Base-by-base conservation (phyloP, 768 basidiomycete genomes). In the Leccinum truebloodii region DNA sequence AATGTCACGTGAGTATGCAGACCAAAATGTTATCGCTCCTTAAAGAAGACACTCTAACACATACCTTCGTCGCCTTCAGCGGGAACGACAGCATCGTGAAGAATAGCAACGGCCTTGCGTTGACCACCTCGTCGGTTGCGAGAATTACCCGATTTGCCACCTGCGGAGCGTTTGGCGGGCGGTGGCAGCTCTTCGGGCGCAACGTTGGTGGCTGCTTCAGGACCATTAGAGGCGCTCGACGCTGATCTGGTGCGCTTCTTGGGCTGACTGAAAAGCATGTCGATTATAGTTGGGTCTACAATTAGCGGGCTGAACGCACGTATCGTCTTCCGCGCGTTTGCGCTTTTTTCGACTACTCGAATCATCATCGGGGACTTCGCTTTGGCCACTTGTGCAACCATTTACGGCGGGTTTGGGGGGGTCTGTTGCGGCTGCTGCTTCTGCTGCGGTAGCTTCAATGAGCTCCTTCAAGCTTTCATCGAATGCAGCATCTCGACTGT, bases 401-500 rank as follows among this genome's bases (percentile, higher is more conserved):
- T 75, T 73, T 14, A 77, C 69, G 26, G 59, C 54, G 8, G 75
- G 63, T 49, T 69, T 73, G 41, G 54, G 72, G n/a, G 76, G 69
- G 44, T 83, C 83, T 53, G 81, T 77, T 9, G 73, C 77, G 32
- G 81, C 82, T 53, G 83, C 83, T 4, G 87, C 89, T 71, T 89
- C 88, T 6, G 86, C 85, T 26, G 88, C 89, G 20, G 87, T 87
- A 41, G 84, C 85, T 66, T 89, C 86, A 54, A 92, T 86, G 56
- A 90, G 77, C 68, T 89, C 88, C 71, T 89, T 88, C 58, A 91
- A 72, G 70, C 88, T 93, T 70, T 95, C 91, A 71, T 96, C 95
- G 71, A 94, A 95, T 13, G 88, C 89, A 16, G 95, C 93, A 73
- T 97, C 96, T 59, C 96, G 81, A 69, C 93, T 95, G 73, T 98